Evolutionary conservation across 2,329 filamentous ascomycete genomes (phyloP).

Genomic region (Arthroderma sp.): DNA sequence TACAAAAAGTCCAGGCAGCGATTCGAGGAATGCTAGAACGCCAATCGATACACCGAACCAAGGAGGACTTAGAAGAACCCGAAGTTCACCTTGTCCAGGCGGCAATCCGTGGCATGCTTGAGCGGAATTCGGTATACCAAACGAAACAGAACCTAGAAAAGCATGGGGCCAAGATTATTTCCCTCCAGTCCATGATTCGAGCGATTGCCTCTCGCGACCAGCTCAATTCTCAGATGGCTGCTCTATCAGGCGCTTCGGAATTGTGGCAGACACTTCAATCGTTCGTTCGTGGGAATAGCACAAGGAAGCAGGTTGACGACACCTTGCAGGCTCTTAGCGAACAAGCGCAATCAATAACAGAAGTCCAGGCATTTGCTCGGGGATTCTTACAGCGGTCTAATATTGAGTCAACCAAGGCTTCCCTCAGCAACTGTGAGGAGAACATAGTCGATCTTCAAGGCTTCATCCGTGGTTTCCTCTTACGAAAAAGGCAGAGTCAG

Average conservation of each 20-base stretch:
- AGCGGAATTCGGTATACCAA: conserved; percentile 6
- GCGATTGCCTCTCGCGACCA: neutral
- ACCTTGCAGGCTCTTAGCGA: conserved; percentile 18
- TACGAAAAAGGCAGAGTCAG: conserved; percentile 20
- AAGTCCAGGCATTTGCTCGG: conserved; percentile 23
- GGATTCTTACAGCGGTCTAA: conserved; percentile 20
- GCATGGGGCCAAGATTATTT: conserved; percentile 18
- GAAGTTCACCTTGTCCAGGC: conserved; percentile 45
- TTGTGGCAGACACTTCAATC: conserved; percentile 34
- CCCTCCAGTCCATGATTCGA: neutral
- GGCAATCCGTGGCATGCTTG: conserved; percentile 39
- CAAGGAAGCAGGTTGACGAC: conserved; percentile 16
- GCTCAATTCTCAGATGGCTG: neutral
- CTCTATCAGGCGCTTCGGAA: conserved; percentile 9
- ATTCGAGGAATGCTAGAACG: conserved; percentile 37
- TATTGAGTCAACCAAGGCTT: conserved; percentile 20
- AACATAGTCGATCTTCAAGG: conserved; percentile 40
- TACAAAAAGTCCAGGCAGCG: conserved; percentile 42
- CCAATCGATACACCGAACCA: conserved; percentile 39
- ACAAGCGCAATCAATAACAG: conserved; percentile 17
- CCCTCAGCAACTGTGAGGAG: conserved; percentile 32
- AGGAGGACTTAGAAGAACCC: conserved; percentile 48
- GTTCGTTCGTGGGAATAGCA: conserved; percentile 27
- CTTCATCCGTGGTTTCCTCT: conserved; percentile 30
- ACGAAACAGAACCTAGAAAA: conserved; percentile 12